phyloP scores from a whole-genome alignment of 805 yeast species.

The Candida ipomoeae region DNA sequence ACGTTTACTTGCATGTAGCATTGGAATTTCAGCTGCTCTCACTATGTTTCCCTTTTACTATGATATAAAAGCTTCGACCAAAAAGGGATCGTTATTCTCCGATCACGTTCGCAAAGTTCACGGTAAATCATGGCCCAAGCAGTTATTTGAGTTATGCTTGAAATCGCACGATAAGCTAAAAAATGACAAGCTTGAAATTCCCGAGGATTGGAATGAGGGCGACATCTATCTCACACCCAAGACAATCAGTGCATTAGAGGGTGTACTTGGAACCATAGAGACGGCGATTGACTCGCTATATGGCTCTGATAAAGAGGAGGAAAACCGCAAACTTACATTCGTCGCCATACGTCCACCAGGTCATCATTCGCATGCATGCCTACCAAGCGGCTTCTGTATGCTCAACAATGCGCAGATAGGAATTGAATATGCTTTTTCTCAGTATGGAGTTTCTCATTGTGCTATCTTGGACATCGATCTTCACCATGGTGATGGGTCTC shows the following conservation, averaged over 20 bases:
- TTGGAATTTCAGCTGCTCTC: constrained; percentile 74
- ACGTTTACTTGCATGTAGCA: constrained; percentile 66
- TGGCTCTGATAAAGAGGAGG: constrained; percentile 14
- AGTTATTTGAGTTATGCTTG: constrained; percentile 53
- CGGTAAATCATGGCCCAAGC: constrained; percentile 68
- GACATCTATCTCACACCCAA: constrained; percentile 70
- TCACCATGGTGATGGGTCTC: constrained; percentile 89
- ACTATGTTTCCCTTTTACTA: constrained; percentile 63
- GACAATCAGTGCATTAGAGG: constrained; percentile 68
- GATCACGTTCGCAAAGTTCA: constrained; percentile 68
- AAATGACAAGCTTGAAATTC: constrained; percentile 63
- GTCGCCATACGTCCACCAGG: constrained; percentile 80
- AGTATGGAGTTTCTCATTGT: constrained; percentile 69
- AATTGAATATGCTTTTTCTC: constrained; percentile 65
- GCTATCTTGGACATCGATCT: constrained; percentile 78
- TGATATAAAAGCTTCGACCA: constrained; percentile 44
- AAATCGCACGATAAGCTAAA: constrained; percentile 53
- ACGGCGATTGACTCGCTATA: constrained; percentile 54
- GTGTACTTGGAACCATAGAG: constrained; percentile 74
- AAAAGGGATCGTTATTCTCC: constrained; percentile 46
- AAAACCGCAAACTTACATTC: constrained; percentile 47
- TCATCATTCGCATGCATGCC: constrained; percentile 77
- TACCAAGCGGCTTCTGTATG: constrained; percentile 83
- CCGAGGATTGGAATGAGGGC: constrained; percentile 77
- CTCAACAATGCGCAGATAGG: constrained; percentile 79